A percentile compares a stretch with the other conserved stretches of the same genome.
phyloP scores from a whole-genome alignment of 2,329 filamentous ascomycete species.

The Fusarium sp. region DNA sequence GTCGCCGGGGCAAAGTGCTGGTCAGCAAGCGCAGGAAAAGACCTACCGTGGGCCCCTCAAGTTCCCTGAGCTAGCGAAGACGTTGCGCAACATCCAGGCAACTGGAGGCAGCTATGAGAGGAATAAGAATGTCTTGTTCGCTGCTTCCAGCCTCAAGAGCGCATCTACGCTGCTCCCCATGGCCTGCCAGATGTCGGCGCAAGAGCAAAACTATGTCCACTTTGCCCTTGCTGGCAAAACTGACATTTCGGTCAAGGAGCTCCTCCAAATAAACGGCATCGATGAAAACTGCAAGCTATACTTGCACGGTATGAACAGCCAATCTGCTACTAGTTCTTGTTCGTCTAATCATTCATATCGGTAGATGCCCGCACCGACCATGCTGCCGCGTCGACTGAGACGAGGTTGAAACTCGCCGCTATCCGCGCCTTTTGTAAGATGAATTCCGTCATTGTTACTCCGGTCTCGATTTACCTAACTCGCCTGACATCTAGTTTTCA shows the following conservation, averaged over 20 bases:
- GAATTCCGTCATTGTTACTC: background rate
- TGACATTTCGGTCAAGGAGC: conserved; percentile 76
- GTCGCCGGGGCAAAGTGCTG: conserved; percentile 4
- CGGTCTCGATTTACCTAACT: conserved; percentile 22
- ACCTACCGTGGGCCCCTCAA: conserved; percentile 79
- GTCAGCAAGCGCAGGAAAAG: conserved; percentile 52
- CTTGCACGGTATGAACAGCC: conserved; percentile 64
- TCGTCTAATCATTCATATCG: conserved; percentile 39
- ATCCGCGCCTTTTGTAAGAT: conserved; percentile 74
- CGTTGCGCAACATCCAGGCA: conserved; percentile 72
- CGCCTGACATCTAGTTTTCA: conserved; percentile 66
- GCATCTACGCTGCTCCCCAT: conserved; percentile 82
- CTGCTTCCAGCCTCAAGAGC: conserved; percentile 81
- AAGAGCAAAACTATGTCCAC: conserved; percentile 82
- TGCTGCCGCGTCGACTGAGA: conserved; percentile 77
- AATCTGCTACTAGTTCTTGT: background rate
- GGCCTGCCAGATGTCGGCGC: conserved; percentile 86
- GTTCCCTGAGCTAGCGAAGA: conserved; percentile 75
- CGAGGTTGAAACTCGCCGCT: conserved; percentile 77
- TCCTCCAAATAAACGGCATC: conserved; percentile 87
- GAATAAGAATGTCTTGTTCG: conserved; percentile 85
- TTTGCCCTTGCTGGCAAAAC: conserved; percentile 84
- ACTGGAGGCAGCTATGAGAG: conserved; percentile 66
- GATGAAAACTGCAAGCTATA: conserved; percentile 77
- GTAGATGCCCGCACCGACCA: conserved; percentile 84